phyloP scores from a whole-genome alignment of 805 yeast species.

The Ogataea haglerorum region DNA sequence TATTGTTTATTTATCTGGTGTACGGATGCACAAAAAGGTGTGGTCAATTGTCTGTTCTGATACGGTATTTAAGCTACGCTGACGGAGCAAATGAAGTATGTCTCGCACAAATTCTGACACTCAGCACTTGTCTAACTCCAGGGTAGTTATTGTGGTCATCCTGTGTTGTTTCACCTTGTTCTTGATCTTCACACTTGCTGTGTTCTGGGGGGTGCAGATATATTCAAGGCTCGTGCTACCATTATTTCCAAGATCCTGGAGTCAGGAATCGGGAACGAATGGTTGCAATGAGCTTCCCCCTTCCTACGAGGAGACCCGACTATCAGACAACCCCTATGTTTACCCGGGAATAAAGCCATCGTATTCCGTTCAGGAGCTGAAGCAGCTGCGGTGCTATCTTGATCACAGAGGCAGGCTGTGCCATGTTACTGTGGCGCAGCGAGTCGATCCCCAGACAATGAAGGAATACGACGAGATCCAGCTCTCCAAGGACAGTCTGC shows the following conservation, averaged over 20 bases:
- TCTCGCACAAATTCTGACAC: background rate
- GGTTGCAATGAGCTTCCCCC: conserved; percentile 10
- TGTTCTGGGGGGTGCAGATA: conserved; percentile 12
- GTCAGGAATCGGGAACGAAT: background rate
- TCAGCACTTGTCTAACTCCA: background rate
- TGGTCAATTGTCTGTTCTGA: conserved; percentile 10
- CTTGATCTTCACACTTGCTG: conserved; percentile 3
- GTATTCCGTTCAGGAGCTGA: conserved; percentile 16
- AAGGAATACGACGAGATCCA: conserved; percentile 14
- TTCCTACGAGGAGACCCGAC: conserved; percentile 13
- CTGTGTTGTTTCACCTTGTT: conserved; percentile 10
- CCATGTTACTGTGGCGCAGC: conserved; percentile 12
- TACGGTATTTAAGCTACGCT: background rate
- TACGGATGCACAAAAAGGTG: conserved; percentile 4
- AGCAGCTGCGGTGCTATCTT: conserved; percentile 8
- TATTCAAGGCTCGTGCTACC: conserved; percentile 9
- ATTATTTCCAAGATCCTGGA: background rate
- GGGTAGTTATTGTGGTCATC: conserved; percentile 9
- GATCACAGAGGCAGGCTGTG: conserved; percentile 15
- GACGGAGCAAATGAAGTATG: background rate
- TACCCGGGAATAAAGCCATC: conserved; percentile 12
- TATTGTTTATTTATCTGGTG: conserved; percentile 3
- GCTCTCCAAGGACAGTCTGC: conserved; percentile 5
- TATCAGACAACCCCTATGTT: conserved; percentile 7
- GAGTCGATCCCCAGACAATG: conserved; percentile 15